phyloP scores from a whole-genome alignment of 2,329 filamentous ascomycete species.

The Arthroderma uncinatum region DNA sequence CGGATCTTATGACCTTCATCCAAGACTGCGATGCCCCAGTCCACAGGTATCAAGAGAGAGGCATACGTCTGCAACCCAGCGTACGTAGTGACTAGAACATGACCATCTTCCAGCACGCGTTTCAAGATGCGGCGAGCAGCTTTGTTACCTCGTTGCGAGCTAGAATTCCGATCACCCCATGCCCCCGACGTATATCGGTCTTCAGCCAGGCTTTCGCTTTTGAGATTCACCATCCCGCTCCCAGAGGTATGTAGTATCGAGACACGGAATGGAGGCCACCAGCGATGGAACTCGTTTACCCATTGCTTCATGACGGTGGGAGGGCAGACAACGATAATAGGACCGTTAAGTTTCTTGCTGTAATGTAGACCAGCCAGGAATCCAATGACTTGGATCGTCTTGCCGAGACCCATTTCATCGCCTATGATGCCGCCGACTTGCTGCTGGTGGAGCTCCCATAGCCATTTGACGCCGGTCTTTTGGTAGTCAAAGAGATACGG shows the following conservation, averaged over 20 bases:
- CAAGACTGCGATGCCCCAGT: conserved; percentile 89
- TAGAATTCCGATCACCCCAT: conserved; percentile 36
- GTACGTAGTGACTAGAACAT: conserved; percentile 92
- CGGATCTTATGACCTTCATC: conserved; percentile 98
- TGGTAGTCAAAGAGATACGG: conserved; percentile 93
- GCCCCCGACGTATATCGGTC: conserved; percentile 49
- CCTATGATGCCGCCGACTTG: conserved; percentile 88
- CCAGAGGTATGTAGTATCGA: conserved; percentile 92
- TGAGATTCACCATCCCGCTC: conserved; percentile 84
- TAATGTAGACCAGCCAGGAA: conserved; percentile 88
- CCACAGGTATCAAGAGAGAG: conserved; percentile 64
- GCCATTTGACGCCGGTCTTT: conserved; percentile 92
- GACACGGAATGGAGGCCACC: conserved; percentile 98
- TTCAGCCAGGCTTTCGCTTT: conserved; percentile 50
- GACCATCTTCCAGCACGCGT: conserved; percentile 69
- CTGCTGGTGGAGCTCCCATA: conserved; percentile 83
- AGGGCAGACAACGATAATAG: conserved; percentile 83
- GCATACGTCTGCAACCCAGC: conserved; percentile 89
- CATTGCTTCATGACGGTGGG: conserved; percentile 93
- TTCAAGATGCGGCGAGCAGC: conserved; percentile 72
- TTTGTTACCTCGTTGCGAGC: conserved; percentile 41
- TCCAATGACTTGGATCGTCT: conserved; percentile 71
- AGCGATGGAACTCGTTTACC: conserved; percentile 96
- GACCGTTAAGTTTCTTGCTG: conserved; percentile 71
- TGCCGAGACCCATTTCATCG: conserved; percentile 98